These are phyloP conservation scores for Aspergillus pseudoglaucus DNA, from an alignment of 2,329 filamentous ascomycete genomes.

Conservation along the genomic window DNA sequence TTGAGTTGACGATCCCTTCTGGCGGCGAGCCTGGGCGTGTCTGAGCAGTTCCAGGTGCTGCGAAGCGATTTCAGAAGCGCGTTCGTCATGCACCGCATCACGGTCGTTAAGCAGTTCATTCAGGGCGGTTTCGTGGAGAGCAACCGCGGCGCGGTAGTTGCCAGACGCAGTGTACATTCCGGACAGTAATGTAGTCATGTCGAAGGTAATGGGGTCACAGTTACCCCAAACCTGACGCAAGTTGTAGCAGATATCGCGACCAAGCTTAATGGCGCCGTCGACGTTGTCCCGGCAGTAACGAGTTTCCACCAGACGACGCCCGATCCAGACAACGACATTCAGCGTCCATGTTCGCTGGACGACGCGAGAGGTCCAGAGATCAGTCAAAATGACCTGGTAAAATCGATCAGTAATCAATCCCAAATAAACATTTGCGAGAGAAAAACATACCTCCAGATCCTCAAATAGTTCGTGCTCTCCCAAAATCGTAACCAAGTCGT, in stretches of 20 bases:
- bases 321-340: conserved; percentile 45
- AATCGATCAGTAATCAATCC: background rate
- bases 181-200: conserved; percentile 46
- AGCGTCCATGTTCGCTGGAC: conserved; percentile 41
- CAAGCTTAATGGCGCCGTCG: conserved; percentile 40
- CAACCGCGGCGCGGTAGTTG: conserved; percentile 23
- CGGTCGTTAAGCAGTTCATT: conserved; percentile 24
- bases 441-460: conserved; percentile 25
- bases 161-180: conserved; percentile 42
- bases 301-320: conserved; percentile 48
- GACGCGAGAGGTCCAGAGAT: conserved; percentile 43
- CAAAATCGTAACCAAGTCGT: conserved; percentile 31
- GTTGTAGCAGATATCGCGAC: conserved; percentile 52
- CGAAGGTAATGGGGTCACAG: conserved; percentile 42
- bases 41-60: conserved; percentile 26
- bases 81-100: conserved; percentile 13
- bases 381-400: conserved; percentile 31
- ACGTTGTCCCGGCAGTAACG: conserved; percentile 45
- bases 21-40: conserved; percentile 20
- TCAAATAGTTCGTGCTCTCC: conserved; percentile 34
- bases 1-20: conserved; percentile 10
- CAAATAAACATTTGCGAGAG: background rate
- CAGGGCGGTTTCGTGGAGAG: conserved; percentile 25
- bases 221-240: conserved; percentile 48
- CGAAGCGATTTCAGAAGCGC: conserved; percentile 17